phyloP scores from a whole-genome alignment of 306 rosid genomes.

The Citrullus mucosospermus region DNA sequence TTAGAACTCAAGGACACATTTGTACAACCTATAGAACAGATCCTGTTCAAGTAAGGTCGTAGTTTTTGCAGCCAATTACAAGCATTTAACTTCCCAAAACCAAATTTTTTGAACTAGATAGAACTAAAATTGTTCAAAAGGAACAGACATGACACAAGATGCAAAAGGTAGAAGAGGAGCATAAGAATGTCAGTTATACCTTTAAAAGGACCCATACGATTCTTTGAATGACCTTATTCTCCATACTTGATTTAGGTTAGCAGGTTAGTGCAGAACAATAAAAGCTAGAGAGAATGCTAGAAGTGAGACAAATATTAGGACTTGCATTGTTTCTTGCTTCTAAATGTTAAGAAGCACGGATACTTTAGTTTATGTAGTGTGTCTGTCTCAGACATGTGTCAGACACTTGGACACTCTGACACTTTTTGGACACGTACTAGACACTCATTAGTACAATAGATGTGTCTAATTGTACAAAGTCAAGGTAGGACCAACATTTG shows the following conservation, averaged over 20 bases:
- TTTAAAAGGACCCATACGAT: not conserved
- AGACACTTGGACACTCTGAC: no score
- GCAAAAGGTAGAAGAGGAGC: not conserved
- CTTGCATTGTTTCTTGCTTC: not conserved
- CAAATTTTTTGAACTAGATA: not conserved
- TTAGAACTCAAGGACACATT: no score
- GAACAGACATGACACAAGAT: not conserved
- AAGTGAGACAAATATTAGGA: not conserved
- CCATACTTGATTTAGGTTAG: not conserved
- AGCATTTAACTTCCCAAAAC: not conserved
- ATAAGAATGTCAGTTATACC: not conserved
- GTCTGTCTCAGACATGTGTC: no score
- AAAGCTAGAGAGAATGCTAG: not conserved
- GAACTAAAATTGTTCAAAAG: not conserved
- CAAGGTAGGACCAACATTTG: no score
- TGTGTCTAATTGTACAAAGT: no score
- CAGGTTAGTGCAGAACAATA: not conserved
- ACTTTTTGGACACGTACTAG: no score
- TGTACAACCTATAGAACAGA: no score
- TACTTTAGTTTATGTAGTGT: no score
- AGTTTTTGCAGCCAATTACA: not conserved
- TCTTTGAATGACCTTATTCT: not conserved
- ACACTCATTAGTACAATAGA: no score
- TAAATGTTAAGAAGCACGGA: not conserved
- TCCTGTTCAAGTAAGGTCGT: no score